Evolutionary conservation across 192 early-diverging fungal species (phyloP), one percentile per base, ranked within the genome.

Genomic region (Backusella liffmaniae): DNA sequence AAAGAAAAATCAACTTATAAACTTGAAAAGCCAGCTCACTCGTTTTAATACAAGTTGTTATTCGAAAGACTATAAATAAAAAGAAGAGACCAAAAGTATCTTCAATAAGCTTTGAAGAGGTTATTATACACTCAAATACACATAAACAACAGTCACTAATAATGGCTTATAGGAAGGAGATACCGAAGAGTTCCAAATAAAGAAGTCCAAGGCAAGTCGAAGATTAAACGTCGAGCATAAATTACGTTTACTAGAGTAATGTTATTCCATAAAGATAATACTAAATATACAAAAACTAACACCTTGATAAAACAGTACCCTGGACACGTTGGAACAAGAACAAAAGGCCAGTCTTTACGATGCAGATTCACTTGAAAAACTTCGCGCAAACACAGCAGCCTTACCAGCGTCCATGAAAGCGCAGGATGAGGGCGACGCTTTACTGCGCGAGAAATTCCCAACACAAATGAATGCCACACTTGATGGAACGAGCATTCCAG

Each of bases 381-480:
- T 80, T 5, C 73, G 72, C 51, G 71, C 70, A 36, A 56, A 68
- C 49, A 80, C 79, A 36, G 71, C 74, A 34, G 72, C 29, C 8
- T 66, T 76, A 36, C 76, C 79, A 53, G 34, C 66, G 13, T 26
- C 51, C 8, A 5, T 80, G n/a, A 67, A 56, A 39, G 34, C 26
- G 26, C 80, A 75, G 18, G 75, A 70, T 26, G 23, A 23, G 7
- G 79, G 78, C n/a, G 83, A 77, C 9, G 66, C 59, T 42, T 62
- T 84, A 4, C 51, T 79, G 0, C 84, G 79, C 13, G 83, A 84
- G 70, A 88, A 88, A 67, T 88, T 88, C 59, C 83, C 86, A 8
- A 73, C 73, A 0, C 66, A 73, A 0, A 75, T 83, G 71, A 83
- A 78, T 72, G 86, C 83, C 73, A 78, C 32, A 3, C 39, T 70